Conservation (phyloP, 2,329 filamentous ascomycete species). For the Xylaria digitata region DNA sequence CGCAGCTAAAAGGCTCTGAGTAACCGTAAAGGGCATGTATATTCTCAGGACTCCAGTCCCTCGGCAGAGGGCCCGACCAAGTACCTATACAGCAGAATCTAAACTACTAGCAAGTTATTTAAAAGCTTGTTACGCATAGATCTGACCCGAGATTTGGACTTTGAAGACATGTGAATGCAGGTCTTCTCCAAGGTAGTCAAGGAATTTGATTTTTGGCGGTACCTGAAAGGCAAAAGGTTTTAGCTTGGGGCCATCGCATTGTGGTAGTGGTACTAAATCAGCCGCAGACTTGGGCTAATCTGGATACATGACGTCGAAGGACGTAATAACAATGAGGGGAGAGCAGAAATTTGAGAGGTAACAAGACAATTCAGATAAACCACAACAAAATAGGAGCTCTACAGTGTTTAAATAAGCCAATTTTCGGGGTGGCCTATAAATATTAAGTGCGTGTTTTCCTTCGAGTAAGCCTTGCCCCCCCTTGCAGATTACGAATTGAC, state of each 20-base stretch:
- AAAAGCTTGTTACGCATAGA: slow-evolving; percentile 15
- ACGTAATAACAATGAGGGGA: too few relatives aligned
- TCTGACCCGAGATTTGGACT: slow-evolving; percentile 14
- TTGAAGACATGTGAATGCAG: slow-evolving; percentile 28
- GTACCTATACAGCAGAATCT: too few relatives aligned
- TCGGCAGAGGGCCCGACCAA: too few relatives aligned
- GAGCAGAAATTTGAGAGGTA: too few relatives aligned
- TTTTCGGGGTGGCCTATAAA: too few relatives aligned
- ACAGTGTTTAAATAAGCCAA: too few relatives aligned
- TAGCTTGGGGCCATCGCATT: slow-evolving; percentile 26
- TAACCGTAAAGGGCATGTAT: slow-evolving; percentile 37
- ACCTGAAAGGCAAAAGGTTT: slow-evolving; percentile 26
- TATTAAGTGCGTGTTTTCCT: too few relatives aligned
- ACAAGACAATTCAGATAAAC: too few relatives aligned
- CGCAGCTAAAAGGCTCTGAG: slow-evolving; percentile 43
- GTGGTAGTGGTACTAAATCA: slow-evolving; percentile 28
- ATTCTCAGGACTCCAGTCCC: slow-evolving; percentile 3
- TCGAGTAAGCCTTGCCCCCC: too few relatives aligned
- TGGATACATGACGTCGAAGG: slow-evolving; percentile 18
- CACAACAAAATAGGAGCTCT: too few relatives aligned
- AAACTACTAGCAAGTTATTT: too few relatives aligned
- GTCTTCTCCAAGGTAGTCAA: slow-evolving; percentile 22
- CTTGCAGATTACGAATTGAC: too few relatives aligned
- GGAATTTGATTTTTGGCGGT: slow-evolving; percentile 1
- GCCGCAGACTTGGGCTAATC: slow-evolving; percentile 14